phyloP scores from a whole-genome alignment of 129 eudicot genomes.

The Arctium minus region DNA sequence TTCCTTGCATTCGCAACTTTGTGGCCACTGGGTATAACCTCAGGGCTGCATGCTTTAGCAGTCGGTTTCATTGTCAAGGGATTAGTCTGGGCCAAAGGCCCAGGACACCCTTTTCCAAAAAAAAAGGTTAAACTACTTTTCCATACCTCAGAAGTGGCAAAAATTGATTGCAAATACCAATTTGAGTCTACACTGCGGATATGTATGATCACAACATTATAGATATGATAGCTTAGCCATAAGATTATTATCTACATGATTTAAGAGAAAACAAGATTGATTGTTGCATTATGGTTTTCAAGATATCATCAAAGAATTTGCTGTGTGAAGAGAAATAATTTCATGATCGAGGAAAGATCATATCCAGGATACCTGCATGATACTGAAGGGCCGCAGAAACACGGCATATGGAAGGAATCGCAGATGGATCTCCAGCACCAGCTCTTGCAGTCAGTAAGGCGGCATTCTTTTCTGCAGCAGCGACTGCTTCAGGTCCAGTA shows the following conservation, averaged over 20 bases:
- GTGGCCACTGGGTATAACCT: too few relatives aligned
- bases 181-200: neutral
- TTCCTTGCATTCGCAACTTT: too few relatives aligned
- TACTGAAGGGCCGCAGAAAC: conserved; percentile 83
- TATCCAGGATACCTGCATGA: conserved; percentile 66
- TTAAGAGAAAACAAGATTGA: neutral
- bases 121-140: neutral
- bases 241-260: neutral
- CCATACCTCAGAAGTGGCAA: neutral
- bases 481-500: conserved; percentile 72
- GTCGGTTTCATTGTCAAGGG: too few relatives aligned
- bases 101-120: too few relatives aligned
- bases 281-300: neutral
- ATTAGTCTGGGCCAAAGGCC: too few relatives aligned
- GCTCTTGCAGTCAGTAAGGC: conserved; percentile 83
- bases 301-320: neutral
- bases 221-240: neutral
- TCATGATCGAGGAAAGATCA: neutral
- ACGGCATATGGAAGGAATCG: conserved; percentile 86
- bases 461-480: conserved; percentile 77
- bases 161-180: neutral
- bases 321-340: neutral
- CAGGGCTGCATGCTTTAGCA: too few relatives aligned
- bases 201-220: neutral
- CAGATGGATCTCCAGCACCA: conserved; percentile 82